These are phyloP conservation scores for Coemansia sp. DNA, from an alignment of 192 early-diverging fungal species.

Conservation along the genomic window DNA sequence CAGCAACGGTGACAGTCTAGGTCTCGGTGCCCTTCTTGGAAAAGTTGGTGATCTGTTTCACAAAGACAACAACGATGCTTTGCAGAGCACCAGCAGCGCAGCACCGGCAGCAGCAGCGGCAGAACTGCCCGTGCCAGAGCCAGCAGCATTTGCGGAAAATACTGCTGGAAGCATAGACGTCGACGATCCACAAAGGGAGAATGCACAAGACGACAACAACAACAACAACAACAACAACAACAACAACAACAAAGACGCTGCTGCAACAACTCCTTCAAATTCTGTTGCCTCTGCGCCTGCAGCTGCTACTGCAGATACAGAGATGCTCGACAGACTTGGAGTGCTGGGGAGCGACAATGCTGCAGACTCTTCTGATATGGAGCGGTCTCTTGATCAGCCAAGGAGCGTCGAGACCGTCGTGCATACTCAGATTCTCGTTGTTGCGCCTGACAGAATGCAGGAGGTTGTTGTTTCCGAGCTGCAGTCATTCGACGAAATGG, in stretches of 20 bases:
- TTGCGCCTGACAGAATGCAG: slow-evolving; percentile 11
- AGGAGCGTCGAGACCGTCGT: slow-evolving; percentile 15
- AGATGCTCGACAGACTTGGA: not conserved
- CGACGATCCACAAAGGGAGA: not conserved
- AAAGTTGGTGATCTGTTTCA: slow-evolving; percentile 4
- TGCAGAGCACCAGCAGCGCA: not conserved
- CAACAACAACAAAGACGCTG: not conserved
- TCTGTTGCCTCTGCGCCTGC: not conserved
- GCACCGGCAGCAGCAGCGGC: too few species aligned
- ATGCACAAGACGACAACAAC: not conserved
- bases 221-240: not conserved
- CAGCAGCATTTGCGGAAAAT: not conserved
- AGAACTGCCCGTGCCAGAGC: not conserved
- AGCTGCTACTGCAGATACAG: not conserved
- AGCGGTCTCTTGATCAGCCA: not conserved
- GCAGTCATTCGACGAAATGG: not conserved
- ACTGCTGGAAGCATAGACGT: not conserved
- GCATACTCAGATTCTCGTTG: slow-evolving; percentile 20
- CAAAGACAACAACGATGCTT: not conserved
- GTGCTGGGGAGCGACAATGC: not conserved
- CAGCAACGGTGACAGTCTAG: not conserved
- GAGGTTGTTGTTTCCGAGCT: slow-evolving; percentile 9
- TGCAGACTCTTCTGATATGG: not conserved
- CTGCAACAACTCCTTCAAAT: too few species aligned
- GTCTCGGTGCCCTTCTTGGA: not conserved